phyloP scores from a whole-genome alignment of 2,329 filamentous ascomycete genomes.

The Cytospora schulzeri region DNA sequence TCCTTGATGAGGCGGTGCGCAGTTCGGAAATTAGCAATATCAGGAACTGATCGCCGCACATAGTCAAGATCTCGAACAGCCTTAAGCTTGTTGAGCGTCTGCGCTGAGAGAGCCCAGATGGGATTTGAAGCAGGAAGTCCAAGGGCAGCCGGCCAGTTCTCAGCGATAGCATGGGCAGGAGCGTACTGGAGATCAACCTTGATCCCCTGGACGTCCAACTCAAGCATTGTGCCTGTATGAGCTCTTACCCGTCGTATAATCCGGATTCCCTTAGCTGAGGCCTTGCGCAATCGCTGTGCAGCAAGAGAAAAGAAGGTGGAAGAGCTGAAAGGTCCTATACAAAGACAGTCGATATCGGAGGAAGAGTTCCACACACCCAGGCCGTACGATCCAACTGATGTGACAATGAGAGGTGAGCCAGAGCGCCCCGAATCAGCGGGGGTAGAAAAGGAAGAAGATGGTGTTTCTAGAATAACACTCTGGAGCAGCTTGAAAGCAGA shows the following conservation, averaged over 20 bases:
- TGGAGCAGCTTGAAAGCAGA: conserved; percentile 50
- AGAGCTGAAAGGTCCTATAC: conserved; percentile 62
- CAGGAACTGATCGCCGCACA: conserved; percentile 60
- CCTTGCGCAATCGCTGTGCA: conserved; percentile 54
- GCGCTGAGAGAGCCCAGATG: conserved; percentile 56
- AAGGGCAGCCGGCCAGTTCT: conserved; percentile 53
- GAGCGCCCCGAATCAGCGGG: conserved; percentile 29
- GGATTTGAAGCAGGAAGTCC: conserved; percentile 52
- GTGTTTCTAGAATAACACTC: conserved; percentile 42
- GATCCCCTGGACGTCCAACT: conserved; percentile 59
- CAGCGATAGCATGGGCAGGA: conserved; percentile 56
- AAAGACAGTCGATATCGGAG: conserved; percentile 68
- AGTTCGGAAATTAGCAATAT: conserved; percentile 57
- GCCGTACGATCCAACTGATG: conserved; percentile 67
- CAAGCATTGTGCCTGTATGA: conserved; percentile 64
- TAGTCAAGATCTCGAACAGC: conserved; percentile 64
- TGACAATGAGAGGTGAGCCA: conserved; percentile 50
- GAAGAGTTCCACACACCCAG: conserved; percentile 61
- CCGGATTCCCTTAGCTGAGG: conserved; percentile 45
- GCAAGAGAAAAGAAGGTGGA: conserved; percentile 64
- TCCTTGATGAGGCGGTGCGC: conserved; percentile 62
- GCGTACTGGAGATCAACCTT: conserved; percentile 70
- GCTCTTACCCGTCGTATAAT: conserved; percentile 61
- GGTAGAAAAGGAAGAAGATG: conserved; percentile 21
- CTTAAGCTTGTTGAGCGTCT: conserved; percentile 64